Base-by-base conservation (phyloP, 1,284 basidiomycete genomes). In the Irpex sp. region DNA sequence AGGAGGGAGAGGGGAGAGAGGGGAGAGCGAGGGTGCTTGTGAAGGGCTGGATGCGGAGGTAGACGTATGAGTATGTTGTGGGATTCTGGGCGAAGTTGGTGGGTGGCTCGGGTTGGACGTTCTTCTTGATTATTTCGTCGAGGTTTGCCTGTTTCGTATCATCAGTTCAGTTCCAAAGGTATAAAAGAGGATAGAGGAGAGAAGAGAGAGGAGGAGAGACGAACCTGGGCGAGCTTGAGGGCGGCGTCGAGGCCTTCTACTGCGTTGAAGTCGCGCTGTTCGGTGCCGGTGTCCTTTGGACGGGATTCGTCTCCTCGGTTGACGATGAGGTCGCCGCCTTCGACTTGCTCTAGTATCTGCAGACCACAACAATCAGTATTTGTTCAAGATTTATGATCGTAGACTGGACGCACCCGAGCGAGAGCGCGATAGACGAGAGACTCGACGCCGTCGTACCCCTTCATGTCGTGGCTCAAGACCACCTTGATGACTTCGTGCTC, bases 401-500 rank as follows among this genome's bases (percentile, higher is more conserved):
- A n/a, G n/a, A n/a, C n/a, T n/a, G n/a, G n/a, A n/a, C n/a, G n/a
- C n/a, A 94, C 93, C 72, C 88, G 83, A 33, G 91, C 78, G 43
- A 96, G 79, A 1, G 93, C 88, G 49, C 90, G 87, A 77, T 98
- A 99, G 9, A 96, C 93, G n/a, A 99, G 84, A n/a, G 89, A 85
- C 75, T 98, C 95, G 55, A 99, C 87, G 13, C 97, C 97, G 60
- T 96, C 95, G 72, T 97, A 98, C 11, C 97, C 97, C 63, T 86
- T 81, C 95, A 99, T 97, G 69, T 97, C 95, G 78, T 99, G 96
- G 68, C 91, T 92, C 46, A 99, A 81, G 87, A 93, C 95, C 5
- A 99, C 90, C 74, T 97, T 89, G 64, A 99, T 93, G 19, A 98
- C 94, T 77, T 99, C 97, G 74, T 99, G 97, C 69, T 95, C 95